Evolutionary conservation across 129 eudicot species (phyloP).

Genomic region (Centrapalus pauciflorus): DNA sequence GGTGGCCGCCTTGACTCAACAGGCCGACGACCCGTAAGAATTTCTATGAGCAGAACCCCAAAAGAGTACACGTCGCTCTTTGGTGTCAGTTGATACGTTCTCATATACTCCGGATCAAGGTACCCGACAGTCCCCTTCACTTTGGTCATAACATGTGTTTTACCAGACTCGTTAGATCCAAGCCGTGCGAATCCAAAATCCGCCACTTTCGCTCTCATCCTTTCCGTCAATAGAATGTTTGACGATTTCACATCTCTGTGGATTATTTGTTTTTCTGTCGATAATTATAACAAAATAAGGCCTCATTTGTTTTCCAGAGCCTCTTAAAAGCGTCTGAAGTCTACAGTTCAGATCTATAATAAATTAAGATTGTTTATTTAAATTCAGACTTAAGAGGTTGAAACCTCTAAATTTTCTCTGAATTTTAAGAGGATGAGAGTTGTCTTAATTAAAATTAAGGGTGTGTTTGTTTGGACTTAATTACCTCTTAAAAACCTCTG

Average conservation of each 20-base stretch:
- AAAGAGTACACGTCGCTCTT: constrained; percentile 94
- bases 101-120: constrained; percentile 98
- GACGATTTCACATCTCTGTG: constrained; percentile 96
- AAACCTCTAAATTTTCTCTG: no score
- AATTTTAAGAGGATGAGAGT: no score
- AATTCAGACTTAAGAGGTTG: no score
- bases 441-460: no score
- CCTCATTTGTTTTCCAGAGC: no score
- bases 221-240: constrained; percentile 76
- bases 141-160: constrained; percentile 66
- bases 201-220: constrained; percentile 84
- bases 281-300: neutral
- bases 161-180: constrained; percentile 52
- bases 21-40: constrained; percentile 91
- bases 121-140: constrained; percentile 96
- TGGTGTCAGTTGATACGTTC: constrained; percentile 77
- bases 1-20: constrained; percentile 59
- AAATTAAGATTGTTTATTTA: no score
- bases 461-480: no score
- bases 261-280: constrained; percentile 82
- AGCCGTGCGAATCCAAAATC: constrained; percentile 92
- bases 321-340: no score
- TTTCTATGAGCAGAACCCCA: constrained; percentile 75
- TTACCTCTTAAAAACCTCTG: no score
- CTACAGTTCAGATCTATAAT: no score